Base-by-base conservation (phyloP, 352 stramenopile species). In the Pythium myriotylum region DNA sequence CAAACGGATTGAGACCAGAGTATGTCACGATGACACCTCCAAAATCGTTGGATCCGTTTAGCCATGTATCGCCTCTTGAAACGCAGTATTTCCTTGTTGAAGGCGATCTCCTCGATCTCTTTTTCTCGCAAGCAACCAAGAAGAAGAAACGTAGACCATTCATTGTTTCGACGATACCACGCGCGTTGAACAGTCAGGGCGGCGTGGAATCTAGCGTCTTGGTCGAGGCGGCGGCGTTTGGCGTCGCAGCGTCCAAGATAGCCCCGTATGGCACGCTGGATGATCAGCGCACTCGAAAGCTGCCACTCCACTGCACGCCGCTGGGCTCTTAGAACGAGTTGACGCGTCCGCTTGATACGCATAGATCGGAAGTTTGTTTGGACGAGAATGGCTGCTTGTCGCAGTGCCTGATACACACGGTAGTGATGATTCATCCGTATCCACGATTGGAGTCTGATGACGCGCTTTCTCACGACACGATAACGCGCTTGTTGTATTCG, bases 101-200 rank as follows among this genome's bases (percentile, higher is more conserved):
- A 89, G 8, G 62, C 49, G 2, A 62, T 54, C n/a, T 95, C 86
- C 19, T 90, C 81, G 12, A 63, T 73, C 53, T 89, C 81, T 24
- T 82, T 79, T 56, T 86, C 79, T 9, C 84, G 79, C 19, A 95
- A 58, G 66, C 84, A 94, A 4, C 84, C 84, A 7, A 95, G 76
- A 14, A 95, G 58, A 14, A 95, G 53, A 54, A 94, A 94, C 19
- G 84, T 94, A 17, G 83, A 92, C 73, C 80, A 92, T 45, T 95
- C 86, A 59, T 90, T 89, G 53, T 91, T 92, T 29, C 77, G 80
- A 12, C 59, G 80, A 49, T 95, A 95, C 86, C 86, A 95, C 12
- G 72, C 79, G 22, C 86, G 80, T 46, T 95, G 86, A 7, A 93
- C 76, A 1, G 88, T 62, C 3, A 95, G 56, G 2, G 84, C 84